Conservation (phyloP, 1,284 basidiomycete species). For the Pterula multifida region DNA sequence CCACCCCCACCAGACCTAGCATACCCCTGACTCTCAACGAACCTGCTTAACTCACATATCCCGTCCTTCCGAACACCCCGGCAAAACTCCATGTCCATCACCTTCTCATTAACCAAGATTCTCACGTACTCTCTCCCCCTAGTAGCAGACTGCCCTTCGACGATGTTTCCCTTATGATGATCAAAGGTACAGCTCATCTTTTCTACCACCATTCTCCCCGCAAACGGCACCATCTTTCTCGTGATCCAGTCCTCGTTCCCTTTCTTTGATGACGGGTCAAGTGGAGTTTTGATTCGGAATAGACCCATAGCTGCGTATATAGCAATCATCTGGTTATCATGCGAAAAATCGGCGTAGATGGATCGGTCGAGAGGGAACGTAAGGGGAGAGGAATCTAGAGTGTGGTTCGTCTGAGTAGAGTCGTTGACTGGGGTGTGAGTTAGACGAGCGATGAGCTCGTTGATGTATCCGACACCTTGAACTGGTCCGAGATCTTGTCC, state of each 20-base stretch:
- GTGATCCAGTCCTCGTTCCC: constrained; percentile 34
- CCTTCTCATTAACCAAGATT: constrained; percentile 54
- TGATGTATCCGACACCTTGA: constrained; percentile 74
- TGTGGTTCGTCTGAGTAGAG: constrained; percentile 69
- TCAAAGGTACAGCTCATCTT: constrained; percentile 39
- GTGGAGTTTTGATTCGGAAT: constrained; percentile 24
- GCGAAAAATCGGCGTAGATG: constrained; percentile 69
- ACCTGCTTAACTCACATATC: constrained; percentile 52
- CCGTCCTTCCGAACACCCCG: constrained; percentile 31
- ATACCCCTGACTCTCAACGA: constrained; percentile 62
- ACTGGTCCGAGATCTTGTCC: constrained; percentile 57
- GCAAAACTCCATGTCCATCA: constrained; percentile 55
- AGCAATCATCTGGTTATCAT: constrained; percentile 73
- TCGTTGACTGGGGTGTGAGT: constrained; percentile 49
- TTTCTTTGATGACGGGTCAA: constrained; percentile 26
- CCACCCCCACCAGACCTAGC: constrained; percentile 51
- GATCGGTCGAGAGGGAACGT: constrained; percentile 66
- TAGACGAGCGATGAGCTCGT: constrained; percentile 76
- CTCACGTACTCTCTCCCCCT: constrained; percentile 33
- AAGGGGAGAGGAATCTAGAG: constrained; percentile 47
- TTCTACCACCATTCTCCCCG: constrained; percentile 52
- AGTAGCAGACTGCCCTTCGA: no score
- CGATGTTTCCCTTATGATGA: no score
- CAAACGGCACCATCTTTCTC: constrained; percentile 55
- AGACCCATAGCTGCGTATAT: constrained; percentile 68